A percentile compares a stretch with the other conserved stretches of the same genome.
These are phyloP conservation scores for Pichia eremophila DNA, from an alignment of 805 yeast species.

Conservation along the genomic window DNA sequence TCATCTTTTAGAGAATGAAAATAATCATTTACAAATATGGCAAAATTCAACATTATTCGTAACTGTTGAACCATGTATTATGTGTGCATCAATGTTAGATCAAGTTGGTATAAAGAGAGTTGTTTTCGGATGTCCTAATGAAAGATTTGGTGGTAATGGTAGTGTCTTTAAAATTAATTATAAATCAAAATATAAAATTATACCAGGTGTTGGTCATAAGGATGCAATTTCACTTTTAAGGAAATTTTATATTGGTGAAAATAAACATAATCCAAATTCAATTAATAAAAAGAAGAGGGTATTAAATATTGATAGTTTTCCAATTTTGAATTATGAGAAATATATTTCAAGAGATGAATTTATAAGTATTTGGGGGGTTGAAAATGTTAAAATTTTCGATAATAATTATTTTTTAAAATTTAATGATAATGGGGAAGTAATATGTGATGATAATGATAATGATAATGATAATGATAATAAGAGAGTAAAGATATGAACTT, in stretches of 20 bases:
- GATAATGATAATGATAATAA: no score
- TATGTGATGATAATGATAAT: neutral
- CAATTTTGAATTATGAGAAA: constrained; percentile 45
- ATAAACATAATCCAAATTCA: constrained; percentile 77
- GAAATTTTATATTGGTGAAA: constrained; percentile 77
- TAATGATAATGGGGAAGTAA: constrained; percentile 7
- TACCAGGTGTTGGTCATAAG: constrained; percentile 70
- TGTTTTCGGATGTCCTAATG: constrained; percentile 89
- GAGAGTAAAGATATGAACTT: no score
- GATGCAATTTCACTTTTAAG: constrained; percentile 80
- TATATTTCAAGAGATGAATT: constrained; percentile 49
- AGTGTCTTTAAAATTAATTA: constrained; percentile 51
- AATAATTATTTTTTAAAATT: constrained; percentile 19
- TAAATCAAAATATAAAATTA: constrained; percentile 24
- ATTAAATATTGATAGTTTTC: constrained; percentile 48
- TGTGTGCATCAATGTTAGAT: constrained; percentile 90
- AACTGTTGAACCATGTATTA: constrained; percentile 95
- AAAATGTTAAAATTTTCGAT: constrained; percentile 19
- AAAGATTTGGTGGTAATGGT: constrained; percentile 95
- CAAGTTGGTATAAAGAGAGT: constrained; percentile 70
- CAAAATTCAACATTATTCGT: constrained; percentile 66
- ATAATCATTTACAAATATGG: constrained; percentile 29
- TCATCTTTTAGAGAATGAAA: constrained; percentile 30
- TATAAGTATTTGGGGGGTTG: constrained; percentile 37
- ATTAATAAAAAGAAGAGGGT: constrained; percentile 62